Evolutionary conservation across 768 basidiomycete genomes (phyloP).

Genomic region (Lactarius akahatsu): DNA sequence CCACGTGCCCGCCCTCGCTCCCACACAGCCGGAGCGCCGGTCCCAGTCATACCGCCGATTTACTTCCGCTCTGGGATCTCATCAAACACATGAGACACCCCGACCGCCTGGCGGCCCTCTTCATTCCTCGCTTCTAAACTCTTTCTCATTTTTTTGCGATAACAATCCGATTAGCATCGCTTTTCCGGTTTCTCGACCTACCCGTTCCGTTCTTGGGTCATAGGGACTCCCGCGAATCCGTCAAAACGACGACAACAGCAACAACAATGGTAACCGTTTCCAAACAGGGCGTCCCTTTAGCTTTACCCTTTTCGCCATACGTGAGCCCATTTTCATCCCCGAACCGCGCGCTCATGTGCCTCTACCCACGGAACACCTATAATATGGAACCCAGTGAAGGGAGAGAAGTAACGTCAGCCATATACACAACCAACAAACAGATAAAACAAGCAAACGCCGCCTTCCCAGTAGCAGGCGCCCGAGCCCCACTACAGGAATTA

Average conservation of each 20-base stretch:
- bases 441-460: conserved; percentile 11
- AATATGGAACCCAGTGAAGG: not conserved
- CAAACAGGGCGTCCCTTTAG: conserved; percentile 13
- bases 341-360: conserved; percentile 66
- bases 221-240: conserved; percentile 15
- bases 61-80: conserved; percentile 8
- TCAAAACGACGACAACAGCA: conserved; percentile 7
- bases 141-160: conserved; percentile 2
- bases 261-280: conserved; percentile 3
- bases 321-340: conserved; percentile 30
- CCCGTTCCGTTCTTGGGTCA: conserved; percentile 9
- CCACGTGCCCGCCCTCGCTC: conserved; percentile 21
- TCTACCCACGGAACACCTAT: conserved; percentile 77
- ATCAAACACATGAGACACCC: conserved; percentile 4
- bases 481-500: not conserved
- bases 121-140: conserved; percentile 8
- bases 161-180: conserved; percentile 7
- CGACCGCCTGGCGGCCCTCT: conserved; percentile 15
- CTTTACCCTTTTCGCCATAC: not conserved
- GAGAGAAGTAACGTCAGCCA: conserved; percentile 8
- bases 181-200: not conserved
- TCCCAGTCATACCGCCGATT: conserved; percentile 19
- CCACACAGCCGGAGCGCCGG: conserved; percentile 26
- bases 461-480: conserved; percentile 16
- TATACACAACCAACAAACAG: conserved; percentile 1